Conservation (phyloP, 164 flowering plant genomes). For the Vitis amurensis region DNA sequence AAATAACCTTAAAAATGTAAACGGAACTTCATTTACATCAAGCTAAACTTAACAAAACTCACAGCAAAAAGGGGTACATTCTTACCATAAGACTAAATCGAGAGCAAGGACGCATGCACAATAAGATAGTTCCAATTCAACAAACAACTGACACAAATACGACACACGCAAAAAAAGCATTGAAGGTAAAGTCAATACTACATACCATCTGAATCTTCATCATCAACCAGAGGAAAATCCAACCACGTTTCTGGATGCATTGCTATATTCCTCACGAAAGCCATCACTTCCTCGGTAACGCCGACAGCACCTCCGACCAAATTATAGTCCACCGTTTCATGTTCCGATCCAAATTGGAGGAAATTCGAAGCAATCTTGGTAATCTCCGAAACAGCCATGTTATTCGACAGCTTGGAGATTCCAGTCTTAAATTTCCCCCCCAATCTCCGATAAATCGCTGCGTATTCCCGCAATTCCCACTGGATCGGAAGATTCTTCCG, state of each 20-base stretch:
- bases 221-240: slow-evolving; percentile 65
- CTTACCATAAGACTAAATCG: no score
- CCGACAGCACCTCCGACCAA: slow-evolving; percentile 36
- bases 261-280: slow-evolving; percentile 50
- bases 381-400: slow-evolving; percentile 54
- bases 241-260: slow-evolving; percentile 79
- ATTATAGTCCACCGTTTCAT: slow-evolving; percentile 17
- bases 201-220: slow-evolving; percentile 35
- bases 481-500: slow-evolving; percentile 15
- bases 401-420: slow-evolving; percentile 54
- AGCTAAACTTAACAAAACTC: no score
- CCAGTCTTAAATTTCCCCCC: slow-evolving; percentile 64
- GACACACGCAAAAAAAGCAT: background rate
- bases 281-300: slow-evolving; percentile 55
- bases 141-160: no score
- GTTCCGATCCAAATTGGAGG: slow-evolving; percentile 53
- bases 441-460: slow-evolving; percentile 66
- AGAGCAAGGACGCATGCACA: no score
- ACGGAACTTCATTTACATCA: no score
- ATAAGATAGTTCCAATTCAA: no score
- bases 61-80: no score
- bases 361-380: slow-evolving; percentile 68
- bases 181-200: background rate
- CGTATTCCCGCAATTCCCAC: slow-evolving; percentile 45
- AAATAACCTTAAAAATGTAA: no score